Conservation (phyloP, 257 asterid species). For the Solanum etuberosum region DNA sequence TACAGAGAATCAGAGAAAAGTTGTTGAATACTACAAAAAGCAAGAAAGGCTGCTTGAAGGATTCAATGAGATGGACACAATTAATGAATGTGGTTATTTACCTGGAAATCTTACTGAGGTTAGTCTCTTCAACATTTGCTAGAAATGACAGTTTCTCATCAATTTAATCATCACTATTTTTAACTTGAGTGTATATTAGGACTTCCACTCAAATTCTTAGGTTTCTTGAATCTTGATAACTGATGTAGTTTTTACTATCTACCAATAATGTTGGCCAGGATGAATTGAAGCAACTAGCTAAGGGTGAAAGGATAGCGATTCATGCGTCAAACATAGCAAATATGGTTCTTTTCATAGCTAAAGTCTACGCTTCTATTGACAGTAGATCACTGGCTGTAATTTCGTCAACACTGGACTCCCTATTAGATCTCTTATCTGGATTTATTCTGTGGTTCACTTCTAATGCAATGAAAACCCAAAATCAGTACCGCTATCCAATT, state of each 20-base stretch:
- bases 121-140: background rate
- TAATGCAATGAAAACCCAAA: constrained; percentile 71
- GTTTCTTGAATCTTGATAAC: too few relatives aligned
- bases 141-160: background rate
- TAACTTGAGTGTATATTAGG: too few relatives aligned
- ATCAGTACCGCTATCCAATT: constrained; percentile 71
- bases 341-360: constrained; percentile 65
- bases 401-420: constrained; percentile 85
- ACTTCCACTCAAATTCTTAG: too few relatives aligned
- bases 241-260: too few relatives aligned
- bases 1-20: constrained; percentile 51
- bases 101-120: constrained; percentile 65
- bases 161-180: too few relatives aligned
- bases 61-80: constrained; percentile 74
- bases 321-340: constrained; percentile 59
- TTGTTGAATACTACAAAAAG: constrained; percentile 74
- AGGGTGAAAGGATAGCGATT: constrained; percentile 66
- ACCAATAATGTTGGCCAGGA: constrained; percentile 28
- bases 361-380: constrained; percentile 66
- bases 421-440: constrained; percentile 82
- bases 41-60: constrained; percentile 76
- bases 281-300: constrained; percentile 59
- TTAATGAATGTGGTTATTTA: constrained; percentile 52
- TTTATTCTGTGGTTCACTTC: constrained; percentile 88
- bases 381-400: constrained; percentile 92